phyloP scores from a whole-genome alignment of 805 yeast genomes.

The Crinitomyces ghanaensis region DNA sequence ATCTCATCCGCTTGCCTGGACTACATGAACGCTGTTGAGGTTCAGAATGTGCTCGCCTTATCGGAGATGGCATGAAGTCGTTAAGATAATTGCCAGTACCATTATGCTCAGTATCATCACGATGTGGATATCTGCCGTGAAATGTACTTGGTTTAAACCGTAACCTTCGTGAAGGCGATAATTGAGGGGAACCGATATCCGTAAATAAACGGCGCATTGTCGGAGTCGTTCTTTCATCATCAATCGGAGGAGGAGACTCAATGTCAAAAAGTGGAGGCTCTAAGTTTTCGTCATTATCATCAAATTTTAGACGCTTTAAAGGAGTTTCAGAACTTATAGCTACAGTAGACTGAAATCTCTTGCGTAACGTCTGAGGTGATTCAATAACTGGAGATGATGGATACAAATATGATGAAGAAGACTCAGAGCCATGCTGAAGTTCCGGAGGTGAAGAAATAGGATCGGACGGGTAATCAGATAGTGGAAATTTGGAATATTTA shows the following conservation, averaged over 20 bases:
- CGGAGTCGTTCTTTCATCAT: not conserved
- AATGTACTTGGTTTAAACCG: constrained; percentile 1
- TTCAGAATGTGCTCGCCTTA: constrained; percentile 5
- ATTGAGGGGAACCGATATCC: not conserved
- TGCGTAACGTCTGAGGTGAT: constrained; percentile 10
- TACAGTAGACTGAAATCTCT: constrained; percentile 1
- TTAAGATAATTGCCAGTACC: not conserved
- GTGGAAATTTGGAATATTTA: not conserved
- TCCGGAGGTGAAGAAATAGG: not conserved
- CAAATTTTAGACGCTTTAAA: no score
- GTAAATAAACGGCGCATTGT: not conserved
- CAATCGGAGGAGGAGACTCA: constrained; percentile 4
- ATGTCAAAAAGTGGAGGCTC: not conserved
- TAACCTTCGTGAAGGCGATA: constrained; percentile 2
- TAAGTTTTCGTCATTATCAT: not conserved
- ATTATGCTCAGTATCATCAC: not conserved
- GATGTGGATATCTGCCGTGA: not conserved
- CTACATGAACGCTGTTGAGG: constrained; percentile 2
- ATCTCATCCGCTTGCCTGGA: not conserved
- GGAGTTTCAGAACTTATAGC: no score
- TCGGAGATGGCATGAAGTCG: not conserved
- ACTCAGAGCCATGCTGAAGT: not conserved
- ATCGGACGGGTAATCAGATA: not conserved
- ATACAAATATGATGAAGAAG: constrained; percentile 4
- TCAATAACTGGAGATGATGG: constrained; percentile 11